phyloP scores from a whole-genome alignment of 2,329 filamentous ascomycete species.

The Fusarium pilosicola region DNA sequence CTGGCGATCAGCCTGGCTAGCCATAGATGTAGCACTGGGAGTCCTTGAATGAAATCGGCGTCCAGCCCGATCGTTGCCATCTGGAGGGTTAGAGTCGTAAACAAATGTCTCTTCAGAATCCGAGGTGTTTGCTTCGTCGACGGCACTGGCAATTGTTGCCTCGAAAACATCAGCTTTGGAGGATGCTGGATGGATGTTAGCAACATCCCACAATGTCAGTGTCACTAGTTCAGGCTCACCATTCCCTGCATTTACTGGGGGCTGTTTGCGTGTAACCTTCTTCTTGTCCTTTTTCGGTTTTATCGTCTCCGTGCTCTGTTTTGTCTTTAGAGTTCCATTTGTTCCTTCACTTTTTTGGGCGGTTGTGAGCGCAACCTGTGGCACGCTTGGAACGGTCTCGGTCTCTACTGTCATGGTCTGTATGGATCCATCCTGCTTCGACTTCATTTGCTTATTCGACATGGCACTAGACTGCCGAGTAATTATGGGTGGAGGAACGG shows the following conservation, averaged over 20 bases:
- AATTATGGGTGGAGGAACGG: conserved; percentile 63
- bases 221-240: conserved; percentile 57
- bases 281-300: conserved; percentile 94
- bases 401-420: conserved; percentile 98
- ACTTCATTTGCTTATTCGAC: conserved; percentile 74
- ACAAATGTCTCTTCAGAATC: conserved; percentile 99
- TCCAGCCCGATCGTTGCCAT: conserved; percentile 65
- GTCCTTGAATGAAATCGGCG: conserved; percentile 91
- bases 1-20: conserved; percentile 72
- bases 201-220: not conserved
- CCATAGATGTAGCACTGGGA: conserved; percentile 89
- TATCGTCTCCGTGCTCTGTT: conserved; percentile 95
- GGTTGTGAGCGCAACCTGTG: conserved; percentile 78
- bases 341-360: conserved; percentile 71
- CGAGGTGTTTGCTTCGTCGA: conserved; percentile 95
- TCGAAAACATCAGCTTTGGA: conserved; percentile 98
- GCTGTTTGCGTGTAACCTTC: conserved; percentile 78
- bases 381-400: conserved; percentile 91
- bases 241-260: conserved; percentile 75
- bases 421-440: conserved; percentile 79
- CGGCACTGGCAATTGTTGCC: conserved; percentile 93
- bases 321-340: conserved; percentile 81
- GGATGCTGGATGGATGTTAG: conserved; percentile 35
- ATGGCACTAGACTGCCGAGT: conserved; percentile 72
- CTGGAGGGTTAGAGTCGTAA: conserved; percentile 95